phyloP scores from a whole-genome alignment of 2,329 filamentous ascomycete species.

The Periconia macrospinosa region DNA sequence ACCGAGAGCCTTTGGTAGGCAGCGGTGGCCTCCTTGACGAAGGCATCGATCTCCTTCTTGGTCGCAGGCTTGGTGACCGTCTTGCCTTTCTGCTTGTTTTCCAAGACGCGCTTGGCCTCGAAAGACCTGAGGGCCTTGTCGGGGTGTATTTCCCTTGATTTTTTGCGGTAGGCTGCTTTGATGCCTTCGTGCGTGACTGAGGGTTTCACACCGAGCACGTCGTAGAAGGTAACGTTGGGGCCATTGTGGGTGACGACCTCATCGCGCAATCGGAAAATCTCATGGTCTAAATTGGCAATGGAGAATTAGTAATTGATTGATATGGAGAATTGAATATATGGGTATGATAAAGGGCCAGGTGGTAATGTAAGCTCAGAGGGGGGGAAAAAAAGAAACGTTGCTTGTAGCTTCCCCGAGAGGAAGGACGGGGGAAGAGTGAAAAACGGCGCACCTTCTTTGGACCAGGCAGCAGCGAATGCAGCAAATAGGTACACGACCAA shows the following conservation, averaged over 20 bases:
- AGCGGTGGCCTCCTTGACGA: conserved; percentile 78
- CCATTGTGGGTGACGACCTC: conserved; percentile 80
- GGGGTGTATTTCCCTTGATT: conserved; percentile 79
- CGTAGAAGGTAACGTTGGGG: conserved; percentile 82
- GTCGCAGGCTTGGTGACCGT: conserved; percentile 71
- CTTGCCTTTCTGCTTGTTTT: conserved; percentile 57
- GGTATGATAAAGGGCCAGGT: background rate
- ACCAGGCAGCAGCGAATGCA: conserved; percentile 76
- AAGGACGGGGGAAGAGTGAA: conserved; percentile 8
- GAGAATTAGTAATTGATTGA: background rate
- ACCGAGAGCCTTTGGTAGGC: conserved; percentile 83
- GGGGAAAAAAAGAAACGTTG: background rate
- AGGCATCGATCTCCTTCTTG: conserved; percentile 73
- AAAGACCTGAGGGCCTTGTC: conserved; percentile 93
- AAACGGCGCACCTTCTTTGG: conserved; percentile 71
- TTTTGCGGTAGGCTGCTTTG: conserved; percentile 91
- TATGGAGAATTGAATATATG: conserved; percentile 2
- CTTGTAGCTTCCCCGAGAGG: background rate
- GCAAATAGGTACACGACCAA: conserved; percentile 70
- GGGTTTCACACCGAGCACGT: conserved; percentile 78
- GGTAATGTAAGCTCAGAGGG: background rate
- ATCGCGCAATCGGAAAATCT: conserved; percentile 94
- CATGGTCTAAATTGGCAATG: conserved; percentile 67
- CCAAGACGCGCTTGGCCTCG: conserved; percentile 63
- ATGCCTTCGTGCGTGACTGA: conserved; percentile 83